Evolutionary conservation across 257 asterid species (phyloP).

Genomic region (Solanum chmielewskii): DNA sequence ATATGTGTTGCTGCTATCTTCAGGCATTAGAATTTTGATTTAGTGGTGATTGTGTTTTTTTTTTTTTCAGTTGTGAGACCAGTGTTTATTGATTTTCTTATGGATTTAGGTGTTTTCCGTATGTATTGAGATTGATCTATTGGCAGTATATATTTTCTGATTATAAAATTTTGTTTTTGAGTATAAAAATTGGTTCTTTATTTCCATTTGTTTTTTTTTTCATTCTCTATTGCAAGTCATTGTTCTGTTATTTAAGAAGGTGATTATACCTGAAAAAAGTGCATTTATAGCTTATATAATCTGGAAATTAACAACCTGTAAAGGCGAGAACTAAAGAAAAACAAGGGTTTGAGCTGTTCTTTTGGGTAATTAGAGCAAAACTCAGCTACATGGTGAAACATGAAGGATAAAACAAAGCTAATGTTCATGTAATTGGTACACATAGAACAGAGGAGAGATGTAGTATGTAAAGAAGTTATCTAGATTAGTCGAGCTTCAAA

Average conservation of each 20-base stretch:
- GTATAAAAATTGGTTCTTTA: not conserved
- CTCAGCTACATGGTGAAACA: not conserved
- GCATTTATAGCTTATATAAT: not conserved
- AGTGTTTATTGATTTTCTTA: not conserved
- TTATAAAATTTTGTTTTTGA: not conserved
- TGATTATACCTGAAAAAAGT: not conserved
- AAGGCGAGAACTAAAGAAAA: not conserved
- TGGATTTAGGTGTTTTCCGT: not conserved
- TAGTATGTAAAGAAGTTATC: not conserved
- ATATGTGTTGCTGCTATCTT: slow-evolving; percentile 2
- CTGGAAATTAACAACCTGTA: not conserved
- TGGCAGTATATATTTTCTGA: not conserved
- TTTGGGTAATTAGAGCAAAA: not conserved
- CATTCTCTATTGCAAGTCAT: not conserved
- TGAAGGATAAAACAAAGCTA: not conserved
- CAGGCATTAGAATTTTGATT: slow-evolving; percentile 3
- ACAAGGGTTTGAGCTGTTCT: not conserved
- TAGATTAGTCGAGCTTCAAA: not conserved
- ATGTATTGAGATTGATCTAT: not conserved
- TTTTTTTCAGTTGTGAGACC: not conserved
- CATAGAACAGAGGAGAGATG: not conserved
- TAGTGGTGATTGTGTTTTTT: not conserved
- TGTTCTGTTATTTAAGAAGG: not conserved
- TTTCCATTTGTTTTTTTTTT: fast-evolving
- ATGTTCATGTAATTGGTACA: not conserved